Evolutionary conservation across 192 early-diverging fungal species (phyloP).

Genomic region (Rhizoclosmatium globosum): DNA sequence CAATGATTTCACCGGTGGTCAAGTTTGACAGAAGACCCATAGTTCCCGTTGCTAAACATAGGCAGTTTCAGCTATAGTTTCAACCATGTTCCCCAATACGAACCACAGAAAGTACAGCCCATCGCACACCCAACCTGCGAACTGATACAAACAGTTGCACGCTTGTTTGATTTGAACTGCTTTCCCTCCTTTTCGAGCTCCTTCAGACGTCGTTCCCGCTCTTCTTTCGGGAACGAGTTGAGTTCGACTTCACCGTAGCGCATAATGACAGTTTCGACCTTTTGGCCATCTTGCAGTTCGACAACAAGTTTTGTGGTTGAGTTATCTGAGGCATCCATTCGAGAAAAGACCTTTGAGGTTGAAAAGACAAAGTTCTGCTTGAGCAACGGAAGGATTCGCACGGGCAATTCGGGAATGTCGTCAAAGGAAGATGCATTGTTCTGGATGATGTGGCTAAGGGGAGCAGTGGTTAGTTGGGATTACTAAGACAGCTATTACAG

Average conservation of each 20-base stretch:
- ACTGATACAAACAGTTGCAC: slow-evolving; percentile 63
- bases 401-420: slow-evolving; percentile 54
- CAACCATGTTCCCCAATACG: not conserved
- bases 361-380: slow-evolving; percentile 51
- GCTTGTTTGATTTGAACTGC: slow-evolving; percentile 53
- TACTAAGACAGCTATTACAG: slow-evolving; percentile 33
- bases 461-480: slow-evolving; percentile 22
- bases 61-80: not conserved
- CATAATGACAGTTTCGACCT: slow-evolving; percentile 66
- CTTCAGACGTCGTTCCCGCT: slow-evolving; percentile 44
- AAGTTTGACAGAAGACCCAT: slow-evolving; percentile 63
- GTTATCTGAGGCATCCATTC: slow-evolving; percentile 55
- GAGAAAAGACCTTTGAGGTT: slow-evolving; percentile 54
- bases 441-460: slow-evolving; percentile 52
- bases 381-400: slow-evolving; percentile 48
- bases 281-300: slow-evolving; percentile 65
- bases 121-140: slow-evolving; percentile 65
- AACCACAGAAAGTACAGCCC: slow-evolving; percentile 66
- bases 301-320: slow-evolving; percentile 65
- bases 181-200: slow-evolving; percentile 44
- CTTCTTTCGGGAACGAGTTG: slow-evolving; percentile 51
- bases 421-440: slow-evolving; percentile 33
- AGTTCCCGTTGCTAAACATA: slow-evolving; percentile 54
- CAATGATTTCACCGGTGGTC: slow-evolving; percentile 61
- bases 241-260: slow-evolving; percentile 60